Conservation (phyloP, 2,329 filamentous ascomycete genomes). For the Myriosclerotinia scirpicola region DNA sequence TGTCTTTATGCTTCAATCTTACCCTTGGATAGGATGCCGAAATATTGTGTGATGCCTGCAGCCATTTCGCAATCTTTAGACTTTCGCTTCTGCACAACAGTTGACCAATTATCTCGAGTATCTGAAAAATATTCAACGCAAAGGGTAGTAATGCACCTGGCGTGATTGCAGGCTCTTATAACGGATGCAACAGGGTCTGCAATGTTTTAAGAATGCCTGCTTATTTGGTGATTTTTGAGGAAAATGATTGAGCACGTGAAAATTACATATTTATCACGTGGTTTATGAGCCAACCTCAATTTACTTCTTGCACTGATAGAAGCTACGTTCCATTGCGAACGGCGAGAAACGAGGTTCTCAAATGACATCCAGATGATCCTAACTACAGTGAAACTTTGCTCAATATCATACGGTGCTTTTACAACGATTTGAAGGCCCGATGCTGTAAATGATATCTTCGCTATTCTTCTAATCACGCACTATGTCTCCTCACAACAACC, state of each 20-base stretch:
- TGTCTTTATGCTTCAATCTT: background rate
- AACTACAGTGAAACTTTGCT: too few relatives aligned
- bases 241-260: background rate
- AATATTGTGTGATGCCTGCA: slow-evolving; percentile 19
- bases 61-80: slow-evolving; percentile 11
- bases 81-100: background rate
- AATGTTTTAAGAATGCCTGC: background rate
- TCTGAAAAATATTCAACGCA: background rate
- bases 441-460: background rate
- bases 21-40: background rate
- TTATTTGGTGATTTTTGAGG: background rate
- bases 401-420: background rate
- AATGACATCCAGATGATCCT: too few relatives aligned
- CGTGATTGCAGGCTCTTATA: slow-evolving; percentile 15
- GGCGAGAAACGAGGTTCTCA: background rate
- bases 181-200: background rate
- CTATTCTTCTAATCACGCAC: background rate
- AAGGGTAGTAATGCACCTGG: background rate
- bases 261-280: background rate
- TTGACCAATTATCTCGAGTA: slow-evolving; percentile 1
- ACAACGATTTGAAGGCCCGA: background rate
- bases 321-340: background rate
- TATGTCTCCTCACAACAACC: background rate
- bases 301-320: background rate
- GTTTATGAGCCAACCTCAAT: background rate